Evolutionary conservation across 305 asterid species (phyloP).

Genomic region (Fraxinus latifolia): DNA sequence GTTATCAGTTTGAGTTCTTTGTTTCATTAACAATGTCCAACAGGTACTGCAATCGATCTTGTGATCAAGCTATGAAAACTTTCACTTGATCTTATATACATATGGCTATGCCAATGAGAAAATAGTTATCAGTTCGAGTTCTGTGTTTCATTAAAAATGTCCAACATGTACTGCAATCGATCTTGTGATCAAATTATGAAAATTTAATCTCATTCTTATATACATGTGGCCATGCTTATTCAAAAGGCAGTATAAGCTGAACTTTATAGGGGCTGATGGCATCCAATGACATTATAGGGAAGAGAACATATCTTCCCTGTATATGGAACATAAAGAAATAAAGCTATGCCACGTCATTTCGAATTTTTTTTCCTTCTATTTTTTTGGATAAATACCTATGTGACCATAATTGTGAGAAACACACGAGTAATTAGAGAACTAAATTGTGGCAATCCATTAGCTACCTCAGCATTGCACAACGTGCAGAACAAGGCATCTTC

Average conservation of each 20-base stretch:
- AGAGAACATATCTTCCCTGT: neutral
- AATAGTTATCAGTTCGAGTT: neutral
- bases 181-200: neutral
- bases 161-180: neutral
- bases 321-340: neutral
- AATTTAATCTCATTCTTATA: neutral
- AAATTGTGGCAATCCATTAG: slow-evolving; percentile 18
- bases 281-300: neutral
- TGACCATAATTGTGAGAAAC: neutral
- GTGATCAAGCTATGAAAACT: neutral
- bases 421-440: neutral
- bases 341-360: neutral
- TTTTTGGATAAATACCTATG: neutral
- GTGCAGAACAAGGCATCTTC: slow-evolving; percentile 99
- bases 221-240: slow-evolving; percentile 1
- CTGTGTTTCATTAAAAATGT: neutral
- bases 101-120: neutral
- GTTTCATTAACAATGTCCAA: neutral
- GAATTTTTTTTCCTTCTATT: neutral
- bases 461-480: slow-evolving; percentile 94
- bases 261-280: neutral
- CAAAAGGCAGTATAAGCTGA: neutral
- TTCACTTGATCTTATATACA: neutral
- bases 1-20: neutral
- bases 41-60: neutral